Conservation (phyloP, 2,329 filamentous ascomycete species). For the Paradendryphiella salina region DNA sequence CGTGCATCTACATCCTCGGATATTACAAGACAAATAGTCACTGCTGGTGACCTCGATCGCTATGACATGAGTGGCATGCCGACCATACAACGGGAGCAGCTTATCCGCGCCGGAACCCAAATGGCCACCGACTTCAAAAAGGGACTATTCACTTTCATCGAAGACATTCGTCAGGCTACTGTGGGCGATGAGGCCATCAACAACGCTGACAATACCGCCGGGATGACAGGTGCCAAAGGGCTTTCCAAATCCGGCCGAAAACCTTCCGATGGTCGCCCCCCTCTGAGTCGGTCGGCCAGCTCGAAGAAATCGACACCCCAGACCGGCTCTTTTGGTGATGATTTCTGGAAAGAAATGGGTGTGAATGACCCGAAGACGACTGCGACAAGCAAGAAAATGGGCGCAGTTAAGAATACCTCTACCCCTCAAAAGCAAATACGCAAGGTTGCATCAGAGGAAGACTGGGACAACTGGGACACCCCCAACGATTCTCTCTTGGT, state of each 20-base stretch:
- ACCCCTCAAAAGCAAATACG: conserved; percentile 46
- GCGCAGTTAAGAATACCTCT: conserved; percentile 41
- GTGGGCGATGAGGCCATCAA: conserved; percentile 85
- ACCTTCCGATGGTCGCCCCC: conserved; percentile 35
- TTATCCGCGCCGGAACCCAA: conserved; percentile 63
- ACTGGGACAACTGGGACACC: conserved; percentile 62
- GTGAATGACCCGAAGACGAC: conserved; percentile 46
- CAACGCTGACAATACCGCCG: conserved; percentile 38
- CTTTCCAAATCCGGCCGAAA: conserved; percentile 36
- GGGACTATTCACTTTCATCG: conserved; percentile 90
- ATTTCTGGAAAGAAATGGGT: conserved; percentile 52
- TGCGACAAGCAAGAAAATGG: conserved; percentile 46
- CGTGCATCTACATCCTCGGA: conserved; percentile 41
- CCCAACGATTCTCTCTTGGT: conserved; percentile 42
- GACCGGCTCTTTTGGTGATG: conserved; percentile 45
- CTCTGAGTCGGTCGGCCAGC: conserved; percentile 38
- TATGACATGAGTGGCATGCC: conserved; percentile 37
- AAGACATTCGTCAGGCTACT: conserved; percentile 92
- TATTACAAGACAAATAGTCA: conserved; percentile 32
- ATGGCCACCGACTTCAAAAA: conserved; percentile 88
- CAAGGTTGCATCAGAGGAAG: conserved; percentile 51
- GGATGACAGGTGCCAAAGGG: conserved; percentile 32
- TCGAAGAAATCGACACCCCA: conserved; percentile 38
- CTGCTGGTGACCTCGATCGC: conserved; percentile 33
- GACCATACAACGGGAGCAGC: conserved; percentile 43